These are phyloP conservation scores for Rozella allomycis DNA, from an alignment of 371 early-diverging fungal species.

Conservation along the genomic window DNA sequence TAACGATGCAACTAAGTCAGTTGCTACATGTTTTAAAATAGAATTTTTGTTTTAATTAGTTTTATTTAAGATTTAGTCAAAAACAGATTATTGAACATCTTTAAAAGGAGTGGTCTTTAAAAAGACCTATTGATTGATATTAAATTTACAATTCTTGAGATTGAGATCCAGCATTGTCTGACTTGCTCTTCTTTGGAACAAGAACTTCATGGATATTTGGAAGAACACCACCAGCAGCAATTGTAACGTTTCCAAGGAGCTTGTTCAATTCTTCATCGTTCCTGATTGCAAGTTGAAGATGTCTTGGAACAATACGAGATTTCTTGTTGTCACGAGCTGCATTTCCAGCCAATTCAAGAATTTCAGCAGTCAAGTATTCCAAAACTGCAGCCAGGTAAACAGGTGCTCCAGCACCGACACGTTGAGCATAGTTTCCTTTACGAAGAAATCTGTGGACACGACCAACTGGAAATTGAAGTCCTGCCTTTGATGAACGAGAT, in stretches of 20 bases:
- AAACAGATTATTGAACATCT: too few relatives aligned
- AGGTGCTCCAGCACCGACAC: constrained; percentile 56
- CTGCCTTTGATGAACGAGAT: constrained; percentile 49
- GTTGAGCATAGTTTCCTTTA: constrained; percentile 79
- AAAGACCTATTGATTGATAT: too few relatives aligned
- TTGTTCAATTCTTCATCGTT: constrained; percentile 75
- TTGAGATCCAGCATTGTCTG: not conserved
- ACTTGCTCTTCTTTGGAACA: constrained; percentile 32
- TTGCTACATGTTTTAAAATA: too few relatives aligned
- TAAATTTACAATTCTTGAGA: too few relatives aligned
- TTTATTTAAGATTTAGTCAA: too few relatives aligned
- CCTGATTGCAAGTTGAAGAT: constrained; percentile 70
- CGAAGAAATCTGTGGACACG: constrained; percentile 88
- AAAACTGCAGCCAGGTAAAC: constrained; percentile 81
- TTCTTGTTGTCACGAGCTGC: constrained; percentile 90
- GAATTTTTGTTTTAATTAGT: too few relatives aligned
- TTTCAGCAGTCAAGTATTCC: constrained; percentile 90
- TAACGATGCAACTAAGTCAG: too few relatives aligned
- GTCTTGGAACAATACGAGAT: constrained; percentile 70
- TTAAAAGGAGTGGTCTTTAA: too few relatives aligned
- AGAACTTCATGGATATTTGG: constrained; percentile 47
- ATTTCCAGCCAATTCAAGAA: constrained; percentile 86
- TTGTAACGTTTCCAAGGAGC: constrained; percentile 65
- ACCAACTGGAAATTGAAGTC: constrained; percentile 86
- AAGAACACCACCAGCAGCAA: constrained; percentile 68